Evolutionary conservation across 2,329 filamentous ascomycete genomes (phyloP).

Genomic region (Triangularia setosa): DNA sequence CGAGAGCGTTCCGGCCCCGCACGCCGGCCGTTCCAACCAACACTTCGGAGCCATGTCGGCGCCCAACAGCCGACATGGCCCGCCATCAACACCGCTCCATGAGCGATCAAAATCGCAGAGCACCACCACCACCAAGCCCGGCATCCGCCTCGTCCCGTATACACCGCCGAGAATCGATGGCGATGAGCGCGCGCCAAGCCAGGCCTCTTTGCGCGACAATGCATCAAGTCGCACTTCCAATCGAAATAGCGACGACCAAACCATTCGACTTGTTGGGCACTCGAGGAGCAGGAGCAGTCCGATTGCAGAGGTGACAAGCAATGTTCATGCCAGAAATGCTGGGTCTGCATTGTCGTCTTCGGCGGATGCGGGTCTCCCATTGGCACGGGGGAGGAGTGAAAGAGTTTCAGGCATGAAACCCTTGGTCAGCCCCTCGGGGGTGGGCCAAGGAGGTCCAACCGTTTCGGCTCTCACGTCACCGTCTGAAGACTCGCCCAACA

Average conservation of each 20-base stretch:
- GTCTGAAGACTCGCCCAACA: constrained; percentile 37
- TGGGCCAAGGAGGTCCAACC: constrained; percentile 31
- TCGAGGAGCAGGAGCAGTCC: constrained; percentile 17
- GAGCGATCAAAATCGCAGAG: constrained; percentile 39
- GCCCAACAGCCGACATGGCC: constrained; percentile 29
- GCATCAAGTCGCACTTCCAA: constrained; percentile 18
- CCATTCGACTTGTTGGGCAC: constrained; percentile 12
- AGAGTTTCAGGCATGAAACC: constrained; percentile 46
- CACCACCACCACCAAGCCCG: constrained; percentile 36
- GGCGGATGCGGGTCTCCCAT: constrained; percentile 33
- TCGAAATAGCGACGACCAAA: constrained; percentile 22
- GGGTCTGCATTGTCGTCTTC: constrained; percentile 36
- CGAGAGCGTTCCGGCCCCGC: constrained; percentile 23
- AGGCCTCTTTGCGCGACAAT: constrained; percentile 25
- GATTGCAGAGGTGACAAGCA: constrained; percentile 23
- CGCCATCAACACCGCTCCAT: constrained; percentile 34
- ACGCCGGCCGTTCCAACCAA: constrained; percentile 22
- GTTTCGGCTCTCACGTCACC: constrained; percentile 36
- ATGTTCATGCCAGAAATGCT: constrained; percentile 28
- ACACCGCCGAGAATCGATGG: constrained; percentile 40
- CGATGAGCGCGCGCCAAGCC: constrained; percentile 26
- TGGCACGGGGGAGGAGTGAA: constrained; percentile 35
- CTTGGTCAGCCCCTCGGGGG: constrained; percentile 31
- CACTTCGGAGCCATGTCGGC: constrained; percentile 29
- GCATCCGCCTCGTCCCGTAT: constrained; percentile 48